A percentile compares a stretch with the other conserved stretches of the same genome.
These are phyloP conservation scores for Lepiota venenata DNA, from an alignment of 768 basidiomycete genomes.

Conservation along the genomic window DNA sequence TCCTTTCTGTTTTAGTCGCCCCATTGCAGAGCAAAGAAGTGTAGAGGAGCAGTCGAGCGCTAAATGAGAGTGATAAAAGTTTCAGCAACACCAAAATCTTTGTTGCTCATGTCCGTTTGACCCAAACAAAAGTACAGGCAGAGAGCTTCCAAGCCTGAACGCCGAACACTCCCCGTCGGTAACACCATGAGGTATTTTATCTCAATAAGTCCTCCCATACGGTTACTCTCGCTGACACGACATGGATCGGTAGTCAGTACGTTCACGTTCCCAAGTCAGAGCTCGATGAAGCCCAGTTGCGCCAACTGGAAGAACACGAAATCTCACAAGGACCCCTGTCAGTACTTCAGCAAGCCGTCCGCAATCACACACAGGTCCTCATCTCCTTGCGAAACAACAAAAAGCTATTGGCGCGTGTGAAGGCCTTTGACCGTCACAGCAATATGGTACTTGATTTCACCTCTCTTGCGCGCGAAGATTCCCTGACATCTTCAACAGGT, in stretches of 20 bases:
- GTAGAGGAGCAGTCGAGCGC: constrained; percentile 1
- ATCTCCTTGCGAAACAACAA: constrained; percentile 98
- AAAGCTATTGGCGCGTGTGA: constrained; percentile 92
- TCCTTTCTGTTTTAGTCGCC: constrained; percentile 77
- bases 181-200: constrained; percentile 34
- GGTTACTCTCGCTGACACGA: background rate
- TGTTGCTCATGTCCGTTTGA: constrained; percentile 25
- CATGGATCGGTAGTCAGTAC: constrained; percentile 69
- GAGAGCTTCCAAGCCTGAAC: background rate
- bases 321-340: constrained; percentile 98
- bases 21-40: constrained; percentile 42
- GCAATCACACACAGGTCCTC: constrained; percentile 96
- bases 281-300: constrained; percentile 94
- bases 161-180: constrained; percentile 1
- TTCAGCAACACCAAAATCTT: constrained; percentile 25
- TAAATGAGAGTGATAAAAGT: constrained; percentile 5
- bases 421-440: constrained; percentile 97
- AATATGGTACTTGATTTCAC: constrained; percentile 76
- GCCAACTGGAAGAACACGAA: constrained; percentile 96
- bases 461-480: background rate
- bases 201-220: background rate
- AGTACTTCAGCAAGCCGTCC: constrained; percentile 94
- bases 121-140: constrained; percentile 22
- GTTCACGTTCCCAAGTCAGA: constrained; percentile 96
- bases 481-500: constrained; percentile 48